Percentiles rank a stretch among this genome's conserved stretches.
phyloP scores from a whole-genome alignment of 2,329 filamentous ascomycete species.

The Hawksworthiomyces lignivorus region DNA sequence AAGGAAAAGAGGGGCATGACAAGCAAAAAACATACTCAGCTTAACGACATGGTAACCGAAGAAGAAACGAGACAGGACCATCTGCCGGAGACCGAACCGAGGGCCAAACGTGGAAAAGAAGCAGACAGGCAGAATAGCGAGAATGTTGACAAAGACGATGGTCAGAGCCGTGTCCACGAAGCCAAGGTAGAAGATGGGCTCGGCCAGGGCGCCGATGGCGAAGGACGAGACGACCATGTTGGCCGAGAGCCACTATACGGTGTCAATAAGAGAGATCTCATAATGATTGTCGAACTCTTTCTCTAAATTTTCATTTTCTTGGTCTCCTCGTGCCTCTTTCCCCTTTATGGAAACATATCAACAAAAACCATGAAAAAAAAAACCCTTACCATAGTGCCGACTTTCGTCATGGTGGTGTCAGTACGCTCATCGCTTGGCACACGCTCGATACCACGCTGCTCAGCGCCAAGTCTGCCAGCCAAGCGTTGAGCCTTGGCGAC shows the following conservation, averaged over 20 bases:
- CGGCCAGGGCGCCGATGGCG: constrained; percentile 63
- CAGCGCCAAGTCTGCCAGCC: constrained; percentile 58
- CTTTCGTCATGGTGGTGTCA: constrained; percentile 56
- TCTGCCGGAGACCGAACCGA: constrained; percentile 51
- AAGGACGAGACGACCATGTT: constrained; percentile 74
- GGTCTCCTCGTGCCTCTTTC: too few relatives aligned
- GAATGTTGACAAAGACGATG: constrained; percentile 67
- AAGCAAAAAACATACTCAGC: constrained; percentile 47
- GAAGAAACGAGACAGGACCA: constrained; percentile 52
- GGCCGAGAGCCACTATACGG: constrained; percentile 60
- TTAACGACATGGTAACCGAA: constrained; percentile 58
- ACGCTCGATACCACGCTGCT: constrained; percentile 68
- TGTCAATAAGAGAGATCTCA: neutral
- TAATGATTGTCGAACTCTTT: too few relatives aligned
- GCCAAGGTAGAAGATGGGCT: constrained; percentile 61
- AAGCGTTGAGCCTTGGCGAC: constrained; percentile 47
- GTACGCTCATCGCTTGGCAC: constrained; percentile 63
- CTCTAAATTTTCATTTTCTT: too few relatives aligned
- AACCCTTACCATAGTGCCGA: constrained; percentile 60
- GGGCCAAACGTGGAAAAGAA: constrained; percentile 50
- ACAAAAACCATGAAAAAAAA: neutral
- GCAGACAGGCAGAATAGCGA: constrained; percentile 50
- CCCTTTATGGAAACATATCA: neutral
- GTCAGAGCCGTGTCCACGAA: constrained; percentile 66
- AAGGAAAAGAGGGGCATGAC: too few relatives aligned